These are phyloP conservation scores for Saitozyma sp. DNA, from an alignment of 768 basidiomycete species.

Conservation along the genomic window DNA sequence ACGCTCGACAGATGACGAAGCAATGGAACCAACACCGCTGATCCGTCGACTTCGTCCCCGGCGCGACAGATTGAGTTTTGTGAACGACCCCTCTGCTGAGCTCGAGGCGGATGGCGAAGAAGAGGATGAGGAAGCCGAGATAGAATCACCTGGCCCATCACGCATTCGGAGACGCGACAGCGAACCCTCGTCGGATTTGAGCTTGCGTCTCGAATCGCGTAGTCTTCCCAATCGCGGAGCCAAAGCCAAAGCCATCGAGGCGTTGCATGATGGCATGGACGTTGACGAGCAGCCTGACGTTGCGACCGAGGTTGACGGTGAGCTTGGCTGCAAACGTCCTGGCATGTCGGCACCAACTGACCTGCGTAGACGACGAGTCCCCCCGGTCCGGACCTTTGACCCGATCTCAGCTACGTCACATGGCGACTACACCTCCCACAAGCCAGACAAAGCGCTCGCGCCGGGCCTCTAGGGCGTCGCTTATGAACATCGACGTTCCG, in stretches of 20 bases:
- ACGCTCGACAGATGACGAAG: slow-evolving; percentile 5
- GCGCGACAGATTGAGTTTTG: slow-evolving; percentile 2
- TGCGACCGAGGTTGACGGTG: slow-evolving; percentile 12
- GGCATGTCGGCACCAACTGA: not conserved
- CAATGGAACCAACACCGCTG: slow-evolving; percentile 13
- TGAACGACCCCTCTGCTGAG: not conserved
- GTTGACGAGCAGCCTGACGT: slow-evolving; percentile 54
- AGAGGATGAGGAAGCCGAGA: slow-evolving; percentile 9
- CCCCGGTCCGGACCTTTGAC: slow-evolving; percentile 11
- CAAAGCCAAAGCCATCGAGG: slow-evolving; percentile 30
- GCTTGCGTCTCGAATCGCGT: no score
- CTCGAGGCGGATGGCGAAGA: slow-evolving; percentile 13
- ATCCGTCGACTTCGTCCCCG: slow-evolving; percentile 18
- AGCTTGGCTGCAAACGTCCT: slow-evolving; percentile 3
- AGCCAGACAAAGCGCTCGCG: not conserved
- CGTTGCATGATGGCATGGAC: slow-evolving; percentile 60
- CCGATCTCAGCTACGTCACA: slow-evolving; percentile 8
- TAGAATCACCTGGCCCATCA: slow-evolving; percentile 3
- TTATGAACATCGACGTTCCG: no score
- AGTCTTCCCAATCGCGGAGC: slow-evolving; percentile 29
- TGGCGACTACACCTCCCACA: not conserved
- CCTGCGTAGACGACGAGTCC: not conserved
- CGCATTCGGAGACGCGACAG: no score
- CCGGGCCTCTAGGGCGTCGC: no score
- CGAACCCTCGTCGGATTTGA: no score